A percentile compares a stretch with the other conserved stretches of the same genome.
phyloP scores from a whole-genome alignment of 768 basidiomycete species.

The Mycena belliarum region DNA sequence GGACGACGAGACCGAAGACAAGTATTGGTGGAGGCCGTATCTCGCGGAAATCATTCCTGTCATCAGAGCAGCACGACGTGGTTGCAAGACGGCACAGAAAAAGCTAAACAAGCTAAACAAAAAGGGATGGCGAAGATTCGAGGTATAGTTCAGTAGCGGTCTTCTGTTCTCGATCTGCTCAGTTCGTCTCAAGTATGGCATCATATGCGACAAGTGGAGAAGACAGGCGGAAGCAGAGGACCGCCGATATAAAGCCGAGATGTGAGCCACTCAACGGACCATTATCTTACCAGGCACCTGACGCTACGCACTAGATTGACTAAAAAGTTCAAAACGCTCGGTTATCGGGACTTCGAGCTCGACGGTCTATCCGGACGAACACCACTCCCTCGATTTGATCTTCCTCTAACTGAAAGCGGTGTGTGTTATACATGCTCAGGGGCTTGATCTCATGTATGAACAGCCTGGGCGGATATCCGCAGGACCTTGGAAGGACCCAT shows the following conservation, averaged over 20 bases:
- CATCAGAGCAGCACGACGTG: not conserved
- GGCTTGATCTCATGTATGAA: not conserved
- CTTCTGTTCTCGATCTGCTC: not conserved
- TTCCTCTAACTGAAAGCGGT: not conserved
- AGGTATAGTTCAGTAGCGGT: not conserved
- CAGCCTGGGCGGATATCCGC: not conserved
- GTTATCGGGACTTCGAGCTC: not conserved
- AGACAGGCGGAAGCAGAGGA: not conserved
- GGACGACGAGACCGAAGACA: no score
- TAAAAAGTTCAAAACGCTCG: not conserved
- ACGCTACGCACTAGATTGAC: not conserved
- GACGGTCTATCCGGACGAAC: not conserved
- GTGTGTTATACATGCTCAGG: not conserved
- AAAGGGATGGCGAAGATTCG: not conserved
- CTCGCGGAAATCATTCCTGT: not conserved
- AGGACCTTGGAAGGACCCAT: not conserved
- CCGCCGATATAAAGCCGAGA: not conserved
- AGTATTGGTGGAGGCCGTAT: conserved; percentile 3
- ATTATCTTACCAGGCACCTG: not conserved
- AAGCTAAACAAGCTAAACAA: not conserved
- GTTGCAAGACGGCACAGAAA: not conserved
- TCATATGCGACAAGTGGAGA: not conserved
- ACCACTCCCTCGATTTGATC: not conserved
- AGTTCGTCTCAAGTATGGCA: not conserved
- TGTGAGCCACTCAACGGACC: not conserved